A percentile compares a stretch with the other conserved stretches of the same genome.
Evolutionary conservation across 805 yeast genomes (phyloP).

Genomic region (Cyberlindnera euphorbiae): DNA sequence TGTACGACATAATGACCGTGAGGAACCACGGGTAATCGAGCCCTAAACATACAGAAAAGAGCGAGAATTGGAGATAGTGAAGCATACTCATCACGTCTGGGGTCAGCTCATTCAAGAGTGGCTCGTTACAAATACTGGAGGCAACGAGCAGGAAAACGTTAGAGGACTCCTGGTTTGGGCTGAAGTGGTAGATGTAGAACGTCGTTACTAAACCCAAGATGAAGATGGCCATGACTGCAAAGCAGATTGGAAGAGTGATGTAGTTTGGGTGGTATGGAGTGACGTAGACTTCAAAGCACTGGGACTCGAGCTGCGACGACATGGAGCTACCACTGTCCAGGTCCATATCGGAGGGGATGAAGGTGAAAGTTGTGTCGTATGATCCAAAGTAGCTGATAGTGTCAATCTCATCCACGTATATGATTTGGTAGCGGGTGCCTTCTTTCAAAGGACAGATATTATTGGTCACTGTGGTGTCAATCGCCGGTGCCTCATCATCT

Average conservation of each 20-base stretch:
- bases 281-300: slow-evolving; percentile 43
- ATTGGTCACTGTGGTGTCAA: not conserved
- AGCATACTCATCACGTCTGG: slow-evolving; percentile 48
- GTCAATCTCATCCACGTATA: slow-evolving; percentile 21
- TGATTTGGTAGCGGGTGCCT: slow-evolving; percentile 24
- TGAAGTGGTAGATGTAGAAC: slow-evolving; percentile 34
- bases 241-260: slow-evolving; percentile 36
- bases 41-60: slow-evolving; percentile 50
- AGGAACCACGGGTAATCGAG: slow-evolving; percentile 59
- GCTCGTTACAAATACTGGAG: slow-evolving; percentile 54
- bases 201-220: slow-evolving; percentile 32
- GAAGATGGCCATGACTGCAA: slow-evolving; percentile 37
- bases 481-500: too few relatives aligned
- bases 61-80: slow-evolving; percentile 53
- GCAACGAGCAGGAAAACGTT: slow-evolving; percentile 48
- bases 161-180: slow-evolving; percentile 57
- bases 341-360: slow-evolving; percentile 39
- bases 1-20: slow-evolving; percentile 46
- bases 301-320: too few relatives aligned
- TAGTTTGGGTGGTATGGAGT: slow-evolving; percentile 42
- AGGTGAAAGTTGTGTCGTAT: slow-evolving; percentile 36
- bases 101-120: slow-evolving; percentile 49
- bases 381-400: slow-evolving; percentile 38
- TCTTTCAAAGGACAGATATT: slow-evolving; percentile 26
- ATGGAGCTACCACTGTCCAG: not conserved